Percentiles rank a stretch among this genome's conserved stretches.
These are phyloP conservation scores for Groenewaldozyma salmanticensis DNA, from an alignment of 805 yeast species.

Conservation along the genomic window DNA sequence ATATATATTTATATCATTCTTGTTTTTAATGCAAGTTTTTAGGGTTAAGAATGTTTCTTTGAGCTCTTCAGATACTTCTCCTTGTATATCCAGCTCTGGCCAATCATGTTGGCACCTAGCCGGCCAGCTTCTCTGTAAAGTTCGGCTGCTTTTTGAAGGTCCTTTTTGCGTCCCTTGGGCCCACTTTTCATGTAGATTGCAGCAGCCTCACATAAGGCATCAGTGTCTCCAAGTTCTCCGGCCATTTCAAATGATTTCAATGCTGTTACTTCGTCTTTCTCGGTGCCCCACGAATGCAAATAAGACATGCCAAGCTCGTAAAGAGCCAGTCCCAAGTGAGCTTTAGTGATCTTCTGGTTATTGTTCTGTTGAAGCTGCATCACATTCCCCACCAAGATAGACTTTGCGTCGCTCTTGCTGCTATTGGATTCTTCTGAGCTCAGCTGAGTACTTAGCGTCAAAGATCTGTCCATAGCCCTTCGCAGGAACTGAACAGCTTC, in stretches of 20 bases:
- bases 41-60: no score
- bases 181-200: constrained; percentile 54
- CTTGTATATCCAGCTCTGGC: constrained; percentile 69
- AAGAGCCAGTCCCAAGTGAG: constrained; percentile 32
- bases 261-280: constrained; percentile 47
- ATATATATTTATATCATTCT: no score
- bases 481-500: constrained; percentile 54
- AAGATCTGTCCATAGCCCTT: constrained; percentile 32
- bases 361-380: constrained; percentile 2
- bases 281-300: constrained; percentile 47
- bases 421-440: background rate
- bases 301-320: constrained; percentile 54
- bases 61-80: constrained; percentile 42
- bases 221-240: constrained; percentile 56
- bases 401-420: background rate
- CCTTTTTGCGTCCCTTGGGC: constrained; percentile 41
- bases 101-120: constrained; percentile 51
- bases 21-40: no score
- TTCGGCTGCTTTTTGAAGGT: constrained; percentile 52
- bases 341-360: constrained; percentile 10
- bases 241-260: constrained; percentile 52
- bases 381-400: background rate
- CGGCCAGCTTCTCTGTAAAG: constrained; percentile 60
- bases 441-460: constrained; percentile 4
- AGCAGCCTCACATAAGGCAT: constrained; percentile 64